Base-by-base conservation (phyloP, 805 yeast species). In the Debaryomyces prosopidis region DNA sequence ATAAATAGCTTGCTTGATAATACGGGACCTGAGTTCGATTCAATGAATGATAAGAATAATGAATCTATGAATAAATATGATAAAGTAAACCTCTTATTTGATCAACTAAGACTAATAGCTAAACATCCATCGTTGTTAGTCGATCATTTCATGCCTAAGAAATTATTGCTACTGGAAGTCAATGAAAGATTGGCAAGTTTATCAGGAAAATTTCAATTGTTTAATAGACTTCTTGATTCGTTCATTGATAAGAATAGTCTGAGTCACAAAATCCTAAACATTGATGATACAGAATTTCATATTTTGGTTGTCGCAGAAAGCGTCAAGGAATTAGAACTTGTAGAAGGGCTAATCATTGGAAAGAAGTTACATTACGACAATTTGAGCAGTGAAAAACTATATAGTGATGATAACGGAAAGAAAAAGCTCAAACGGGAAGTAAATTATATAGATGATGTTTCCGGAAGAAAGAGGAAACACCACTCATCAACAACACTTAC, bases 271-370 rank as follows among this genome's bases (percentile, higher is more conserved):
- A 47, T 48, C 1, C 6, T n/a, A 12, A 12, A n/a, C 16, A 12
- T 11, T n/a, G 33, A 2, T 5, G 6, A 40, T 65, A 50, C 60
- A 45, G 35, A 46, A 34, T 50, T 54, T 55, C 51, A 63, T 47
- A 31, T 65, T 47, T 51, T 72, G 43, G 70, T 87, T 9, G 77
- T 83, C 3, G 85, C 89, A 0, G 75, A 78, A 31, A 78, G 74
- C 54, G 74, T 84, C 17, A 83, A 85, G 57, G 94, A 87, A 57
- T 60, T 87, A 49, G 95, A 90, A 58, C 66, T 90, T 38, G 73
- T 90, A 5, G 97, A 90, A 62, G 87, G 91, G 0, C 72, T 85
- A 37, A 58, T 89, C 11, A 69, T 86, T n/a, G 97, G 96, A 2
- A 81, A 87, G 55, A 70, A 71, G 31, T 63, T 88, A 32, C 75